These are phyloP conservation scores for Fusarium pseudonygamai DNA, from an alignment of 2,329 filamentous ascomycete species.

Conservation along the genomic window DNA sequence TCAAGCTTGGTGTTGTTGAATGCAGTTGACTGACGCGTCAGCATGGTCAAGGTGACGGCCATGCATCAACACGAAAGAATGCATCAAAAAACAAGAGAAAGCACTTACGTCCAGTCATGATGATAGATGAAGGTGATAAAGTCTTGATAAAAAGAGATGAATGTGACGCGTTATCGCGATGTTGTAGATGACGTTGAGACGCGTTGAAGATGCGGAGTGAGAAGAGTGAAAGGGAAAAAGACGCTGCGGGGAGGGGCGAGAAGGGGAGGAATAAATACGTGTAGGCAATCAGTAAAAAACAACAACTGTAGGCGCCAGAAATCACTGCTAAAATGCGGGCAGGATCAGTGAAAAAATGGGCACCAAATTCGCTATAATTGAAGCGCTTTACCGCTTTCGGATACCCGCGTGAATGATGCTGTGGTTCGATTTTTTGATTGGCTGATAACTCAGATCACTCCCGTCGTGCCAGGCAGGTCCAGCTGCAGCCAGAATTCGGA, in stretches of 20 bases:
- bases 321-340: constrained; percentile 31
- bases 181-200: constrained; percentile 40
- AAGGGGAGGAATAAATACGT: constrained; percentile 50
- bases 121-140: constrained; percentile 54
- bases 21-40: neutral
- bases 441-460: constrained; percentile 26
- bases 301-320: constrained; percentile 24
- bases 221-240: constrained; percentile 33
- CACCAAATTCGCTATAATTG: constrained; percentile 4
- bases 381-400: constrained; percentile 25
- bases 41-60: neutral
- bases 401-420: constrained; percentile 7
- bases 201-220: constrained; percentile 38
- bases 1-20: neutral
- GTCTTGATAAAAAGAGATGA: constrained; percentile 40
- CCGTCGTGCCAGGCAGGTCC: neutral
- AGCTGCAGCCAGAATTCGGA: constrained; percentile 4
- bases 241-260: constrained; percentile 43
- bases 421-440: constrained; percentile 39
- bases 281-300: constrained; percentile 49
- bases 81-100: constrained; percentile 13
- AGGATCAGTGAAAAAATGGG: constrained; percentile 42
- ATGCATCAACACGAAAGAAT: neutral
- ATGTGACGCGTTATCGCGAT: constrained; percentile 44
- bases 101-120: constrained; percentile 78